These are phyloP conservation scores for Mesembryanthemum crystallinum DNA, from an alignment of 148 eudicot genomes.

Conservation along the genomic window DNA sequence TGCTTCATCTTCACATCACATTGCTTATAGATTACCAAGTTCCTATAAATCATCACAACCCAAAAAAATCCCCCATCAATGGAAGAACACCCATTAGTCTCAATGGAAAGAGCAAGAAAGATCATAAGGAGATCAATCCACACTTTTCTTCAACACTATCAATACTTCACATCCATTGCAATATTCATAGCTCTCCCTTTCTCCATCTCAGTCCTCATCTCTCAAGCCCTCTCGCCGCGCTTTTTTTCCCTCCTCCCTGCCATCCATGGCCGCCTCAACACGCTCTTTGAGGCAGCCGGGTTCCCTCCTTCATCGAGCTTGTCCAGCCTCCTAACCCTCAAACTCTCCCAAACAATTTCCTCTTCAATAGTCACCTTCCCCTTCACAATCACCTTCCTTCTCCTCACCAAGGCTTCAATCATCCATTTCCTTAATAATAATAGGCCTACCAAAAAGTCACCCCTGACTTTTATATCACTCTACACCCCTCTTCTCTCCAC, in stretches of 20 bases:
- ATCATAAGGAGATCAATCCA: slow-evolving; percentile 59
- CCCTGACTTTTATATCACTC: slow-evolving; percentile 24
- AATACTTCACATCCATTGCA: slow-evolving; percentile 51
- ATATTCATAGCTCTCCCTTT: slow-evolving; percentile 58
- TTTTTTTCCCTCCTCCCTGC: slow-evolving; percentile 32
- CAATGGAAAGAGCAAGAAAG: slow-evolving; percentile 42
- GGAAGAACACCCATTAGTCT: slow-evolving; percentile 25
- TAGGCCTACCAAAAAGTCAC: background rate
- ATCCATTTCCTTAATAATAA: slow-evolving; percentile 37
- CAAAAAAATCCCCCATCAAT: background rate
- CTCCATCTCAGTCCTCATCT: slow-evolving; percentile 54
- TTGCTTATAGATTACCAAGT: slow-evolving; percentile 5
- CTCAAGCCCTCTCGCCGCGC: slow-evolving; percentile 45
- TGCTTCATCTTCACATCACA: slow-evolving; percentile 24
- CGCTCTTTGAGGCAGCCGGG: slow-evolving; percentile 48
- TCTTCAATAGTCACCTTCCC: slow-evolving; percentile 49
- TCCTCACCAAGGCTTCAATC: slow-evolving; percentile 62
- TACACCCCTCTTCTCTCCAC: slow-evolving; percentile 43
- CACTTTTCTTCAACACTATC: slow-evolving; percentile 49
- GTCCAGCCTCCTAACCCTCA: slow-evolving; percentile 44
- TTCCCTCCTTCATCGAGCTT: slow-evolving; percentile 44
- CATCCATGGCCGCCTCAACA: slow-evolving; percentile 37
- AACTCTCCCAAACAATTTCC: slow-evolving; percentile 68
- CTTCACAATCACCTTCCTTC: slow-evolving; percentile 59
- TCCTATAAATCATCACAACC: slow-evolving; percentile 8